Conservation (phyloP, 1,284 basidiomycete genomes). For the Schizophyllum amplum region DNA sequence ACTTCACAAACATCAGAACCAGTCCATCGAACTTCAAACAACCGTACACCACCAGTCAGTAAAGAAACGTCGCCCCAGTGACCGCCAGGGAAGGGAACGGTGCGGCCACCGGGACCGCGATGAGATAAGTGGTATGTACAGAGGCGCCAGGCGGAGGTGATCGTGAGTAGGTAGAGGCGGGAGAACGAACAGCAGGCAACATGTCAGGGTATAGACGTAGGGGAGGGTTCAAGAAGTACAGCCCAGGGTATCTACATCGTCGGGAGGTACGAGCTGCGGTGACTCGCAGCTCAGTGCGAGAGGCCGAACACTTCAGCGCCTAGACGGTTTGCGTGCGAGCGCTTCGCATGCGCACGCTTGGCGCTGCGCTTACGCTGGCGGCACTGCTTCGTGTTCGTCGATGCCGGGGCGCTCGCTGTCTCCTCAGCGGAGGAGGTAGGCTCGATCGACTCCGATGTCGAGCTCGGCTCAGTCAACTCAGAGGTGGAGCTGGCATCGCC, state of each 20-base stretch:
- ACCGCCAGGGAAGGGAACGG: neutral
- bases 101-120: neutral
- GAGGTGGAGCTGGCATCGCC: neutral
- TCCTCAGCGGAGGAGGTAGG: neutral
- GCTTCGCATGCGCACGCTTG: neutral
- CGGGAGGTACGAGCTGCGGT: conserved; percentile 4
- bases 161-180: too few relatives aligned
- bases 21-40: too few relatives aligned
- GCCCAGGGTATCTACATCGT: neutral
- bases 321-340: neutral
- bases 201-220: neutral
- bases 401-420: neutral
- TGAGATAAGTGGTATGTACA: neutral
- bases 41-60: neutral
- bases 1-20: too few relatives aligned
- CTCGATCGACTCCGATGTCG: neutral
- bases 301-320: too few relatives aligned
- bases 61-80: neutral
- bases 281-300: neutral
- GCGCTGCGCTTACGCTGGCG: neutral
- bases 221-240: neutral
- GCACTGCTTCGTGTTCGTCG: neutral
- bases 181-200: neutral
- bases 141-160: neutral
- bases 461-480: neutral